Conservation (phyloP, 192 early-diverging fungal genomes). For the Geranomyces michiganensis region DNA sequence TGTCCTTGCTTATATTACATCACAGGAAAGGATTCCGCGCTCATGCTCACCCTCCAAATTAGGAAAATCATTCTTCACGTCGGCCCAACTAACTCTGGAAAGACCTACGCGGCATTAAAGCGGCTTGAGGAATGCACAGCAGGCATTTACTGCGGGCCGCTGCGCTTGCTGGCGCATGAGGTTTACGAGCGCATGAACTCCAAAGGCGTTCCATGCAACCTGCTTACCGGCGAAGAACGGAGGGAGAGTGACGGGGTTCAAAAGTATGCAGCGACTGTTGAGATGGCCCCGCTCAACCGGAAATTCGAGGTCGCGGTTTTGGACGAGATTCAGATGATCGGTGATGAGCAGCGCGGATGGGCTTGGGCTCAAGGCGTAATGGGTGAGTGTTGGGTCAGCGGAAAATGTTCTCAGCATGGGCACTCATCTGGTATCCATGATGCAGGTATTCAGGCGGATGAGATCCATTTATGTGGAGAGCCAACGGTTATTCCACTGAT, state of each 20-base stretch:
- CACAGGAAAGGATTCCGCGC: background rate
- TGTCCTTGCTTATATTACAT: background rate
- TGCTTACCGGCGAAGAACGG: conserved; percentile 92
- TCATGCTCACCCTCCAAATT: background rate
- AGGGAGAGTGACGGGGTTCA: conserved; percentile 54
- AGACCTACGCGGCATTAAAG: conserved; percentile 86
- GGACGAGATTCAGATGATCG: conserved; percentile 98
- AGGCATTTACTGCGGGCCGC: conserved; percentile 88
- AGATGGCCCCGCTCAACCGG: conserved; percentile 70
- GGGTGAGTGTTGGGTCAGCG: no score
- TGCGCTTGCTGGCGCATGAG: conserved; percentile 92
- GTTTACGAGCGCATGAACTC: conserved; percentile 83
- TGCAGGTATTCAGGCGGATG: conserved; percentile 73
- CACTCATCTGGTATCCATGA: conserved; percentile 1
- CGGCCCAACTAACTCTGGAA: conserved; percentile 97
- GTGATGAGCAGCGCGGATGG: conserved; percentile 84
- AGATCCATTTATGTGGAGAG: conserved; percentile 95
- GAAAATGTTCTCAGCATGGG: conserved; percentile 14
- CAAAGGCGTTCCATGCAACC: conserved; percentile 74
- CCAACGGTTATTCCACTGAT: conserved; percentile 81
- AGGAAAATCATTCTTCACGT: conserved; percentile 90
- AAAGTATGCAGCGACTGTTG: conserved; percentile 80
- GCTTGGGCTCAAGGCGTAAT: conserved; percentile 92
- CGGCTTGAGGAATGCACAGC: conserved; percentile 61
- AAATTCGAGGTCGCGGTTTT: conserved; percentile 83